Evolutionary conservation across 78 protist genomes (phyloP), one percentile per base, ranked within the genome.

Genomic region (Dictyostelium discoideum): DNA sequence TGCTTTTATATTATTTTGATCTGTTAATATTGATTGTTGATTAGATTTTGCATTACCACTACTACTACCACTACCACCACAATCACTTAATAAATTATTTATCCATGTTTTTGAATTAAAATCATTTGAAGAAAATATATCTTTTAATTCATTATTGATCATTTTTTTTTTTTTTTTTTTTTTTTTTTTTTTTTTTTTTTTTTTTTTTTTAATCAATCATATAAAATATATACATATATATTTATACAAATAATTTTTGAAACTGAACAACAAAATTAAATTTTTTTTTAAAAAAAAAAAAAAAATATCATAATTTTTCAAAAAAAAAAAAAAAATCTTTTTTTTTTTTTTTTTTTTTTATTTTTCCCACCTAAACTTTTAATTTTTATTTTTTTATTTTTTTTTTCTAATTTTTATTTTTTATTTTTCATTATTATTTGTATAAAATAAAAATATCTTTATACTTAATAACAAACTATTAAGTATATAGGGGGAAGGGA

Each of bases 31-130:
- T 73, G 13, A 10, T 73, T 78, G 60, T 26, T 40, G 48, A 39
- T 18, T 14, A 32, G 37, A 32, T 32, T 32, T 32, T 32, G 37
- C 37, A 32, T 32, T 32, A 32, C 37, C 1, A 32, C 1, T 32
- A 32, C 37, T 32, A 32, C 1, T 32, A 40, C 0, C 54, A 76
- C 1, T 0, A 32, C 40, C 40, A 39, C n/a, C 6, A 46, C 44
- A 6, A n/a, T 39, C 26, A 44, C 8, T 44, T 40, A 87, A 79
- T 24, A 87, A 48, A 54, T 54, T 14, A 60, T 87, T 87, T 87
- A 87, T 78, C 93, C 93, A 87, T 87, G 60, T 44, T 63, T 87
- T 87, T n/a, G 86, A 32, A 78, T 79, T 79, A 39, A 87, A 87
- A 40, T 54, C 24, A 60, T 87, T 82, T 42, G 37, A 26, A 57